Evolutionary conservation across 1,139 yeast genomes (phyloP).

Genomic region (Casaregolazyma lundiana): DNA sequence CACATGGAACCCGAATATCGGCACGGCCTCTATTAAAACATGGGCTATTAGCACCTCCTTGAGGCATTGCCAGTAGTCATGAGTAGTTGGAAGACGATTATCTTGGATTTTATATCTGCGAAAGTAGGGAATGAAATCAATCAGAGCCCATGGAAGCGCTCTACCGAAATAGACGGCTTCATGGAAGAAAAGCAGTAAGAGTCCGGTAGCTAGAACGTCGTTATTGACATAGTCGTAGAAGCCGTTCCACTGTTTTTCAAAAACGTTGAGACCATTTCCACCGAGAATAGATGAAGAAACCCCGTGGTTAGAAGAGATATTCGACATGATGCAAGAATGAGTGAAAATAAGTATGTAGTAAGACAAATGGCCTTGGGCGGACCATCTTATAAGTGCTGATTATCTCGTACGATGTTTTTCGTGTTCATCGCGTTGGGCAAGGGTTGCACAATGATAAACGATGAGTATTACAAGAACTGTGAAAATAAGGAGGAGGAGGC

Average conservation of each 20-base stretch:
- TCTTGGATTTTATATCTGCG: conserved; percentile 78
- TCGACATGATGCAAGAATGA: not conserved
- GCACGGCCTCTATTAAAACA: conserved; percentile 86
- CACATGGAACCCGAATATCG: conserved; percentile 95
- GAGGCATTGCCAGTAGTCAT: conserved; percentile 90
- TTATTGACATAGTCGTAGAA: conserved; percentile 72
- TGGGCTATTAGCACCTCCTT: conserved; percentile 80
- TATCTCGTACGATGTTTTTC: not conserved
- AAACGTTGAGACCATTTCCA: conserved; percentile 7
- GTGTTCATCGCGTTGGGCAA: conserved; percentile 1
- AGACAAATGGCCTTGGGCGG: not conserved
- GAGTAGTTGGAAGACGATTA: conserved; percentile 64
- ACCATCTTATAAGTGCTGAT: not conserved
- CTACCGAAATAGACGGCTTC: conserved; percentile 81
- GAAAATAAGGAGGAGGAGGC: too few relatives aligned
- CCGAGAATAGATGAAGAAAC: not conserved
- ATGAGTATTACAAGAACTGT: too few relatives aligned
- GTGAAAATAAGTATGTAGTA: not conserved
- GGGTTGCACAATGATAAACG: too few relatives aligned
- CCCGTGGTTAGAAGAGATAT: not conserved
- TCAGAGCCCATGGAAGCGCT: conserved; percentile 77
- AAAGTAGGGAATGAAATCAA: conserved; percentile 73
- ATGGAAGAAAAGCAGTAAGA: conserved; percentile 67
- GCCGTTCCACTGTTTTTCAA: conserved; percentile 72
- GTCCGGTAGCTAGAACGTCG: conserved; percentile 79